Conservation (phyloP, 768 basidiomycete species). For the Pisolithus sp. region DNA sequence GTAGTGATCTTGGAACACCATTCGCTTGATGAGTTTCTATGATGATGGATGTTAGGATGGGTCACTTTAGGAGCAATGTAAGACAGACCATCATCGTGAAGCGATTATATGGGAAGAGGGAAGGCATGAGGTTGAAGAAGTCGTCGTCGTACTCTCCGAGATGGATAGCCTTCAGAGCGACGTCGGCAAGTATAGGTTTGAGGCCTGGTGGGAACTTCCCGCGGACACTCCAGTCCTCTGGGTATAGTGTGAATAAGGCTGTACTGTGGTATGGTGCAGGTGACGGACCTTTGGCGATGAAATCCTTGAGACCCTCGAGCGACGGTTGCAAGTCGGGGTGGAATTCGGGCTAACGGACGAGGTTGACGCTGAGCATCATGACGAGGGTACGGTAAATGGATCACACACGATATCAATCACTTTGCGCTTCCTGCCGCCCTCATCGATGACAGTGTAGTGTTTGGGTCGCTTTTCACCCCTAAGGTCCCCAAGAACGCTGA, state of each 20-base stretch:
- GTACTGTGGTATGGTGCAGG: neutral
- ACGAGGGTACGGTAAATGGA: neutral
- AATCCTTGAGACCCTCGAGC: conserved; percentile 53
- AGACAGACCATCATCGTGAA: conserved; percentile 79
- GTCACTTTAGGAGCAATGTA: neutral
- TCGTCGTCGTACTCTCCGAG: conserved; percentile 89
- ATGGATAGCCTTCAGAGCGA: conserved; percentile 72
- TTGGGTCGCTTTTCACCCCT: conserved; percentile 47
- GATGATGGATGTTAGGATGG: conserved; percentile 7
- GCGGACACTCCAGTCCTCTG: conserved; percentile 75
- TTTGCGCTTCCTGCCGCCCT: conserved; percentile 66
- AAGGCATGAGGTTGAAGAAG: conserved; percentile 86
- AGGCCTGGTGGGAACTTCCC: conserved; percentile 84
- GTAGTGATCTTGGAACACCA: conserved; percentile 72
- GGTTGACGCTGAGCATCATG: neutral
- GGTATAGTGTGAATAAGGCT: neutral
- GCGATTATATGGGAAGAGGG: conserved; percentile 88
- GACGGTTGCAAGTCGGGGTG: conserved; percentile 60
- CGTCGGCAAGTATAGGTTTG: conserved; percentile 62
- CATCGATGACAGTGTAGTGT: conserved; percentile 44
- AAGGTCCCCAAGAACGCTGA: conserved; percentile 36
- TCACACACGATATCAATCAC: conserved; percentile 55
- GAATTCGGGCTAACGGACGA: conserved; percentile 48
- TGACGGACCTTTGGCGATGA: conserved; percentile 52
- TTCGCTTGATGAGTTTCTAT: conserved; percentile 90